A percentile compares a stretch with the other conserved stretches of the same genome.
phyloP scores from a whole-genome alignment of 2,329 filamentous ascomycete species.

The Exophiala alcalophila region DNA sequence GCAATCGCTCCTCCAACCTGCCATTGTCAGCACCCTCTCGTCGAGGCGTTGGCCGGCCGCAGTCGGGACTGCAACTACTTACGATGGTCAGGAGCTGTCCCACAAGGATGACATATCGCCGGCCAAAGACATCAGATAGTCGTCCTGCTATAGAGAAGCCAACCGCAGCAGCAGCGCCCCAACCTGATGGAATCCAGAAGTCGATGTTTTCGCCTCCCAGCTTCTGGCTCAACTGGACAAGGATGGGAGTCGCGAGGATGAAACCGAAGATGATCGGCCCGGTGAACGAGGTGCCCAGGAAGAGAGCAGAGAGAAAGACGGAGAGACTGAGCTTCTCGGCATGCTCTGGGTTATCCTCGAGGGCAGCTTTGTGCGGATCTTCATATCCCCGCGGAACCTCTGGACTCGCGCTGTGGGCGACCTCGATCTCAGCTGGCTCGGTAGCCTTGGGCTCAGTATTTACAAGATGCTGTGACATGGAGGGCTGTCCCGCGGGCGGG shows the following conservation, averaged over 20 bases:
- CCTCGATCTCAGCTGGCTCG: conserved; percentile 17
- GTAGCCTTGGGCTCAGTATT: conserved; percentile 15
- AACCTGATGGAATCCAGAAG: conserved; percentile 24
- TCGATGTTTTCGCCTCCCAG: conserved; percentile 20
- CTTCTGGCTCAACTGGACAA: conserved; percentile 22
- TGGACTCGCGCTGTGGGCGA: conserved; percentile 14
- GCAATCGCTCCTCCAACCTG: conserved; percentile 20
- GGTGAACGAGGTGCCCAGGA: conserved; percentile 23
- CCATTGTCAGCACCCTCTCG: too few species aligned
- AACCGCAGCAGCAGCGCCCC: conserved; percentile 21
- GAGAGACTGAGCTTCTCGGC: conserved; percentile 21
- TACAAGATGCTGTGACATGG: conserved; percentile 19
- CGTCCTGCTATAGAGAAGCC: conserved; percentile 22
- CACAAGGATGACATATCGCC: conserved; percentile 24
- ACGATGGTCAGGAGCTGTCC: conserved; percentile 21
- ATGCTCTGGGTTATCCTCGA: conserved; percentile 22
- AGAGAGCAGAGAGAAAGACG: conserved; percentile 22
- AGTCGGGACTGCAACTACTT: background rate
- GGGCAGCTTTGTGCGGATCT: conserved; percentile 23
- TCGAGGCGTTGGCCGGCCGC: too few species aligned
- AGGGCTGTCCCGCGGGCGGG: background rate
- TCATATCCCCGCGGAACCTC: conserved; percentile 17
- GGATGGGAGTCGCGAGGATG: conserved; percentile 21
- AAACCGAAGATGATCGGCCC: conserved; percentile 25
- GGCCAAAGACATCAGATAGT: conserved; percentile 23